Evolutionary conservation across 2,329 filamentous ascomycete species (phyloP), one percentile per base, ranked within the genome.

Genomic region (Chrysoporthe cubensis): DNA sequence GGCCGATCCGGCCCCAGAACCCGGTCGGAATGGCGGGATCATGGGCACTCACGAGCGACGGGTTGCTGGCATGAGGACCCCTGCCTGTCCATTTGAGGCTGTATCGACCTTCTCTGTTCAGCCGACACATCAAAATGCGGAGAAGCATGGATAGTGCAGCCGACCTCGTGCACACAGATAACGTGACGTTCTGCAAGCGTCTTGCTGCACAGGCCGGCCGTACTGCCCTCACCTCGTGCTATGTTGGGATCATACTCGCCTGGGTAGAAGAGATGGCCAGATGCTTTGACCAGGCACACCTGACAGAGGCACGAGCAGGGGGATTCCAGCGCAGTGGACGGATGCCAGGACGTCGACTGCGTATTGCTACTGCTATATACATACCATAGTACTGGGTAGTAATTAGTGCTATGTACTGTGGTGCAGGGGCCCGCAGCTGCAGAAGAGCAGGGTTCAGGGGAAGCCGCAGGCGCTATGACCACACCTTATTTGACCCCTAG

Each of bases 121-220:
- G 42, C 60, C 61, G 65, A 57, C 50, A 50, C n/a, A 50, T 42
- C 16, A 40, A n/a, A 57, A 67, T 69, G 67, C 67, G 67, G 65
- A 69, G 67, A 69, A 67, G 42, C 65, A 61, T 61, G 59, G 43
- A 32, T 32, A 59, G 40, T 37, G 54, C 54, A 57, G 54, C 32
- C 14, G 16, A 40, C 18, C 54, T 57, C 26, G n/a, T n/a, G 48
- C n/a, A 11, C 48, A 52, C 3, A 11, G 48, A 52, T 52, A 21
- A 52, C 21, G 58, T 6, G 62, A 46, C 56, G 48, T 65, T 42
- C 40, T 37, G 32, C 32, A 18, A n/a, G 43, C 7, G 16, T 44
- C 11, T 32, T 65, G 57, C 62, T 46, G 56, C 56, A 65, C 62
- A 42, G 50, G 32, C 11, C 46, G 56, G 44, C 16, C 26, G 9